These are phyloP conservation scores for Phytophthora pseudosyringae DNA, from an alignment of 352 stramenopile genomes.

Conservation along the genomic window DNA sequence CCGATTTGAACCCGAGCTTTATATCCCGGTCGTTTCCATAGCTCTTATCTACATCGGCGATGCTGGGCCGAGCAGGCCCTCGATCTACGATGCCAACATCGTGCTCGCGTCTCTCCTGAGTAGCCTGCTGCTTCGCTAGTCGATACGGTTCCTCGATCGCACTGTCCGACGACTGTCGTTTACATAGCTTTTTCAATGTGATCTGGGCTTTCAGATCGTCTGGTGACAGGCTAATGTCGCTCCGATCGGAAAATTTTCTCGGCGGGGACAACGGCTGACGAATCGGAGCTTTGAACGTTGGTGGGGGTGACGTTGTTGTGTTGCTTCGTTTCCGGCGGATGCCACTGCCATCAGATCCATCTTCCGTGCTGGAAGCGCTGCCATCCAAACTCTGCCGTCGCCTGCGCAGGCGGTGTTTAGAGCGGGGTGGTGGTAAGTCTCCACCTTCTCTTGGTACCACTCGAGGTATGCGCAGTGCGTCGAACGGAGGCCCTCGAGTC, in stretches of 20 bases:
- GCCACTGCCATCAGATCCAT: slow-evolving; percentile 55
- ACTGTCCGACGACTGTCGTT: slow-evolving; percentile 56
- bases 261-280: slow-evolving; percentile 24
- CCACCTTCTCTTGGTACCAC: slow-evolving; percentile 13
- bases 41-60: slow-evolving; percentile 14
- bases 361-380: slow-evolving; percentile 70
- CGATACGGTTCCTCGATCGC: slow-evolving; percentile 40
- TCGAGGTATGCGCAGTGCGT: slow-evolving; percentile 13
- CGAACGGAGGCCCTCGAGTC: slow-evolving; percentile 4
- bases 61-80: slow-evolving; percentile 7
- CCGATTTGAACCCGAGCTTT: slow-evolving; percentile 28
- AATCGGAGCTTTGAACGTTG: slow-evolving; percentile 14
- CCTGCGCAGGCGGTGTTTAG: slow-evolving; percentile 46
- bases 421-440: slow-evolving; percentile 10
- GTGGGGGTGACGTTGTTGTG: slow-evolving; percentile 38
- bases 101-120: slow-evolving; percentile 21
- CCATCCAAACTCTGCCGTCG: slow-evolving; percentile 58
- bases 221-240: slow-evolving; percentile 30
- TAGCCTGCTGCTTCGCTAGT: slow-evolving; percentile 52
- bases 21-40: slow-evolving; percentile 23
- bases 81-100: slow-evolving; percentile 18
- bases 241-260: slow-evolving; percentile 26
- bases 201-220: slow-evolving; percentile 27
- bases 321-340: slow-evolving; percentile 76
- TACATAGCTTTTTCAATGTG: slow-evolving; percentile 54